Base-by-base conservation (phyloP, 192 early-diverging fungal species). In the Pilaira anomala region DNA sequence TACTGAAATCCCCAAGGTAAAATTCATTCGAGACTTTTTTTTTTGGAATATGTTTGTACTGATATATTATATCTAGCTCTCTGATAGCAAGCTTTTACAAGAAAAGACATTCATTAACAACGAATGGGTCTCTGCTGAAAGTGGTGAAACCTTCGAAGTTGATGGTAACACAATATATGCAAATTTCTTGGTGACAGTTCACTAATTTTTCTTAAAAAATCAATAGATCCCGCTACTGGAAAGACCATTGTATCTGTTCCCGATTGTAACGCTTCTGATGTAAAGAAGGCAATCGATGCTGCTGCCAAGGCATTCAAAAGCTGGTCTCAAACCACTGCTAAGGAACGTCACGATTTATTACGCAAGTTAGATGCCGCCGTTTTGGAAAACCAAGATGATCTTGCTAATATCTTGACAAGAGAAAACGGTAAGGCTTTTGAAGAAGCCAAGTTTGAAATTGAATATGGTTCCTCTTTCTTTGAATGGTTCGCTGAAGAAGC, bases 401-500 rank as follows among this genome's bases (percentile, higher is more conserved):
- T 94, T 48, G 94, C 87, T 6, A 83, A 75, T 30, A 87, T 95
- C 52, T 72, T 92, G 64, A 92, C 93, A n/a, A 74, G 85, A 66
- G 94, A 96, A 67, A 82, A 88, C 63, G 94, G 94, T 18, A 96
- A 94, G 62, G 53, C 83, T 12, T 36, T 84, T 39, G 59, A 48
- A 8, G 82, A 91, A 46, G 81, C 88, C 7, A 21, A 40, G 12
- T 81, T 82, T 14, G 88, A 90, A 61, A 71, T 90, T 14, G 48
- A 53, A 2, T 89, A 90, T 66, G 87, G 82, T 13, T 76, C 83
- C 12, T 76, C 77, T 21, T 94, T 88, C 63, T 77, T 91, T 49
- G 85, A 89, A 64, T 94, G 90, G 91, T 93, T 91, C 65, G 76
- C 87, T n/a, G 91, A 93, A 56, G 93, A 94, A 63, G 88, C 92